Evolutionary conservation across 495 filamentous ascomycete species (phyloP), one percentile per base, ranked within the genome.

Genomic region (Massariosphaeria phaeospora): DNA sequence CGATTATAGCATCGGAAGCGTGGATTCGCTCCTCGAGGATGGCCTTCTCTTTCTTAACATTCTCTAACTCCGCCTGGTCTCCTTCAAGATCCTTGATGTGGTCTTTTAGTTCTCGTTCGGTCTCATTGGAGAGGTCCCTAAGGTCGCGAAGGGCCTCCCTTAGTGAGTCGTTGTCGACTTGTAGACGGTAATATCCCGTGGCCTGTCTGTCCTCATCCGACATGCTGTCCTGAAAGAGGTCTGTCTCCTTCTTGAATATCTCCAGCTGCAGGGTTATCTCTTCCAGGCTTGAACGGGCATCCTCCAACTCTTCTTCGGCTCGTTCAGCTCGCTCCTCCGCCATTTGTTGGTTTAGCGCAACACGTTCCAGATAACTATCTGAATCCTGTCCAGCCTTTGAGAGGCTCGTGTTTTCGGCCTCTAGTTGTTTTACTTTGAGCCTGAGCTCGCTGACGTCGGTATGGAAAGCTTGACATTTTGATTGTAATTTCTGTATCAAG

Each of bases 291-390:
- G 75, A 69, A 59, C 85, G 84, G 38, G 95, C 69, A 3, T 79
- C 74, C n/a, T 95, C 87, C 17, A 91, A 75, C 68, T 97, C 93
- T 1, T 79, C 76, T 66, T 86, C 91, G 27, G 84, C 74, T 15
- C 80, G 78, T 57, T 97, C 93, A 5, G 86, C 84, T 30, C 81
- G 87, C 65, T 97, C 91, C 68, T 96, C 91, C 1, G 93, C 94
- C 89, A 97, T 96, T 69, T 97, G 91, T 13, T 89, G 78, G 65
- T 98, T 93, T 17, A 98, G 73, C 0, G 85, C 84, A 15, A 88
- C 88, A 72, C 95, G 84, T 73, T 98, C 94, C 70, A 96, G 72
- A 13, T 84, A 75, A 5, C 82, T 78, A 15, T 96, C 93, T 69
- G 93, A 81, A 46, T 96, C 89, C 0, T 83, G 85, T 63, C 91